Evolutionary conservation across 345 rosid genomes (phyloP).

Genomic region (Gossypium mustelinum): DNA sequence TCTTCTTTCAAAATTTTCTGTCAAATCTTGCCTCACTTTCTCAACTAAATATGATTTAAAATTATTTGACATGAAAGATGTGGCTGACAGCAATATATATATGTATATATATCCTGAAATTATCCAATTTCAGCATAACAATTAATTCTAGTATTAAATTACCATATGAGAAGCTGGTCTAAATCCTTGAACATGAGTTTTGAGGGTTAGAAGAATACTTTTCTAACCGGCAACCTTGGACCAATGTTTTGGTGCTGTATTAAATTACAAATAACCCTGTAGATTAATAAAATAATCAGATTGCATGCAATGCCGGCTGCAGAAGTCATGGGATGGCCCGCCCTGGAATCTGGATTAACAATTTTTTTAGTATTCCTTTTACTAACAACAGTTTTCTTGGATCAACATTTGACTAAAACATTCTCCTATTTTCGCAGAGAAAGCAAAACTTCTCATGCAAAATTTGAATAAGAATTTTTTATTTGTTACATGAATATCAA

Average conservation of each 20-base stretch:
- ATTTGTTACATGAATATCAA: too few species aligned
- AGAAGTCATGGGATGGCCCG: not conserved
- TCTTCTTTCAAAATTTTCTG: not conserved
- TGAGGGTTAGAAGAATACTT: not conserved
- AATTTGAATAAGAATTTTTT: too few species aligned
- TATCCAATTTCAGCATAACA: not conserved
- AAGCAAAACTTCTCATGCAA: too few species aligned
- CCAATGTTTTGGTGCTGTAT: slow-evolving; percentile 5
- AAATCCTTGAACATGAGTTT: not conserved
- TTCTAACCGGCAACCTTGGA: slow-evolving; percentile 9
- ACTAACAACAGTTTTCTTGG: not conserved
- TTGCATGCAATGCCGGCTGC: not conserved
- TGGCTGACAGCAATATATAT: not conserved
- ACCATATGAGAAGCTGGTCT: not conserved
- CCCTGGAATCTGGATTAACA: not conserved
- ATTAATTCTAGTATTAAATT: not conserved
- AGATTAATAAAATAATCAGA: not conserved
- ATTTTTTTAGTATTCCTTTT: not conserved
- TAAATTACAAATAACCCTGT: not conserved
- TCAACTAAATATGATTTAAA: not conserved
- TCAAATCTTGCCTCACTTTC: not conserved
- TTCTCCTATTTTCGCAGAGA: not conserved
- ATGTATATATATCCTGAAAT: not conserved
- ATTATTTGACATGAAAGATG: not conserved
- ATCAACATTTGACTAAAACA: not conserved